Evolutionary conservation across 2,329 filamentous ascomycete species (phyloP).

Genomic region (Aciculosporium take): DNA sequence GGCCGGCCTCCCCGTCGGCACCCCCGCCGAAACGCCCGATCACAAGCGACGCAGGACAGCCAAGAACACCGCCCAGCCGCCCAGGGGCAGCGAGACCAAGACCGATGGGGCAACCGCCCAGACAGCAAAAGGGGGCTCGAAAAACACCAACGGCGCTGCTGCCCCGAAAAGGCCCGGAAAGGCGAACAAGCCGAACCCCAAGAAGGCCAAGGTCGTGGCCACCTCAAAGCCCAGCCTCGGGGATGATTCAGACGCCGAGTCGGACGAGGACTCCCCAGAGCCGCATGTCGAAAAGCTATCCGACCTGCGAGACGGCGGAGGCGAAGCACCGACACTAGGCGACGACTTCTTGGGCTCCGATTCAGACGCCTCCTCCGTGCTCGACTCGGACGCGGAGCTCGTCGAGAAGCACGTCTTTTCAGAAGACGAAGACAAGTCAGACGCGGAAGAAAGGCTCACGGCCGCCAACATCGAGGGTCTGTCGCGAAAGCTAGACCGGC

Average conservation of each 20-base stretch:
- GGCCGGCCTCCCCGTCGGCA: conserved; percentile 51
- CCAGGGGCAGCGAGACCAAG: conserved; percentile 12
- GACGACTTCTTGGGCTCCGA: conserved; percentile 46
- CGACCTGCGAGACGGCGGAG: conserved; percentile 29
- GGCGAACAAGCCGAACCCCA: conserved; percentile 15
- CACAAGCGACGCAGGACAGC: conserved; percentile 10
- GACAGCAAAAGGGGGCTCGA: conserved; percentile 16
- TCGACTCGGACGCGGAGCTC: conserved; percentile 55
- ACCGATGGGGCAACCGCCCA: not conserved
- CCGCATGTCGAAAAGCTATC: conserved; percentile 24
- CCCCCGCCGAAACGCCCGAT: conserved; percentile 33
- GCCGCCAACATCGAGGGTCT: conserved; percentile 93
- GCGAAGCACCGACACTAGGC: conserved; percentile 24
- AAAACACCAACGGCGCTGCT: conserved; percentile 7
- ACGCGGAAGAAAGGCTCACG: conserved; percentile 79
- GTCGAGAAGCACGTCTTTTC: conserved; percentile 63
- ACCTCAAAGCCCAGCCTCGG: conserved; percentile 13
- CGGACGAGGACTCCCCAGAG: conserved; percentile 31
- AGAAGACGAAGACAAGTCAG: conserved; percentile 81
- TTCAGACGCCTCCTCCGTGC: conserved; percentile 44
- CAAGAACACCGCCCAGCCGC: conserved; percentile 11
- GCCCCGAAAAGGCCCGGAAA: conserved; percentile 4
- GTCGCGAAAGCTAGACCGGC: conserved; percentile 67
- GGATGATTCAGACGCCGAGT: conserved; percentile 24
- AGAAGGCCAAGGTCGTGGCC: conserved; percentile 17